A percentile compares a stretch with the other conserved stretches of the same genome.
phyloP scores from a whole-genome alignment of 2,329 filamentous ascomycete genomes.

The Arthrocladium fulminans region DNA sequence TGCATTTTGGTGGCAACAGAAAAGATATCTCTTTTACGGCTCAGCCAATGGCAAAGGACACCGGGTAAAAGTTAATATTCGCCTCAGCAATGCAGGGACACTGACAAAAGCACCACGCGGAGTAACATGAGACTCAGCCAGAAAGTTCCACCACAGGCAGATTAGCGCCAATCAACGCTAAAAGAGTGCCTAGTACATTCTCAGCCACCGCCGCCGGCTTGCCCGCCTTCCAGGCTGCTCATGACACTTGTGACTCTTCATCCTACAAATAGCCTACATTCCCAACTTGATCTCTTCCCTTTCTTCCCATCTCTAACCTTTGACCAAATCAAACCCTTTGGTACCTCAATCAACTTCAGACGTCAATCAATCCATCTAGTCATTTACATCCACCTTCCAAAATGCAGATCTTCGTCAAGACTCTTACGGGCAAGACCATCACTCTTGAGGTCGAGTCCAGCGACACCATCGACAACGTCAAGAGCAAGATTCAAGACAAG shows the following conservation, averaged over 20 bases:
- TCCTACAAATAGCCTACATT: constrained; percentile 22
- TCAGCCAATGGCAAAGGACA: too few relatives aligned
- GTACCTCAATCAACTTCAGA: too few relatives aligned
- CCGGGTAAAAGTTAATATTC: too few relatives aligned
- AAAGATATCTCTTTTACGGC: too few relatives aligned
- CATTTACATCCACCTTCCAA: constrained; percentile 12
- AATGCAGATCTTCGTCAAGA: constrained; percentile 44
- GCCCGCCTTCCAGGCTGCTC: constrained; percentile 18
- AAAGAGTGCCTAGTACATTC: constrained; percentile 5
- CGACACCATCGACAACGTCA: constrained; percentile 93
- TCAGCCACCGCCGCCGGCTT: constrained; percentile 10
- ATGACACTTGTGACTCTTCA: constrained; percentile 22
- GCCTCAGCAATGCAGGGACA: neutral
- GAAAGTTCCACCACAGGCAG: neutral
- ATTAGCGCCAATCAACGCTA: neutral
- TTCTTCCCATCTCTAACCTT: constrained; percentile 13
- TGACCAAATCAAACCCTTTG: constrained; percentile 12
- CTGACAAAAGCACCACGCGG: neutral
- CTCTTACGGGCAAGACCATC: constrained; percentile 55
- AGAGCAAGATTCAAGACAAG: constrained; percentile 96
- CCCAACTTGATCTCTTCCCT: constrained; percentile 17
- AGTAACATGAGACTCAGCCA: neutral
- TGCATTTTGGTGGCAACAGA: too few relatives aligned
- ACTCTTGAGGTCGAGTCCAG: constrained; percentile 60
- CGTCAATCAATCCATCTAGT: constrained; percentile 20